phyloP scores from a whole-genome alignment of 257 asterid genomes.

The Nemophila menziesii region DNA sequence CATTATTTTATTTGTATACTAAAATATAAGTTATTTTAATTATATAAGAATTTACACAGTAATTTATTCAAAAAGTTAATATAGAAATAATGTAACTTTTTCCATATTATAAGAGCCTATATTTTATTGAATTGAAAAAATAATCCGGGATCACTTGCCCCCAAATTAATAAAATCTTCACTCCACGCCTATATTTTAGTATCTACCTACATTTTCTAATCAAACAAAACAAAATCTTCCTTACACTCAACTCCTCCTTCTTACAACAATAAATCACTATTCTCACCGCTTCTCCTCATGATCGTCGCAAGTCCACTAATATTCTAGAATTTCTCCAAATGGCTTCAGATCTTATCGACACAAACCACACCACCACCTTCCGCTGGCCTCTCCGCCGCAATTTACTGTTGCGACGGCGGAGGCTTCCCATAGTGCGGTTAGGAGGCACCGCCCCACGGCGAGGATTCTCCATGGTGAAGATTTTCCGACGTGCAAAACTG shows the following conservation, averaged over 20 bases:
- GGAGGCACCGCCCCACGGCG: conserved; percentile 43
- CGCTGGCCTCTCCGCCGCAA: conserved; percentile 37
- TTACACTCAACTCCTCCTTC: background rate
- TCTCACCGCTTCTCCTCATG: background rate
- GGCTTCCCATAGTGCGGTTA: conserved; percentile 41
- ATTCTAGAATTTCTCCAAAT: background rate
- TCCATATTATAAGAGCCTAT: too few relatives aligned
- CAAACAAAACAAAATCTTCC: background rate
- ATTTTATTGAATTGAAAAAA: too few relatives aligned
- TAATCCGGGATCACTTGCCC: too few relatives aligned
- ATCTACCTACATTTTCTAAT: too few relatives aligned
- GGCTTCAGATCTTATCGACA: background rate
- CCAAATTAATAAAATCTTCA: too few relatives aligned
- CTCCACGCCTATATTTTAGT: too few relatives aligned
- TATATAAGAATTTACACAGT: too few relatives aligned
- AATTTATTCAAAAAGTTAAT: too few relatives aligned
- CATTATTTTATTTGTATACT: too few relatives aligned
- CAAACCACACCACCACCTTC: conserved; percentile 12
- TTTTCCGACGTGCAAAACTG: conserved; percentile 35
- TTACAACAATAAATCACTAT: background rate
- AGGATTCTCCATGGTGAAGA: conserved; percentile 27
- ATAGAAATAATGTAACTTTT: too few relatives aligned
- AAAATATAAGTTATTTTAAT: too few relatives aligned
- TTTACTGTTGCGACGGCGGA: conserved; percentile 17
- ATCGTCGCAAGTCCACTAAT: background rate